Conservation (phyloP, 2,329 filamentous ascomycete genomes). For the Tolypocladium sp. region DNA sequence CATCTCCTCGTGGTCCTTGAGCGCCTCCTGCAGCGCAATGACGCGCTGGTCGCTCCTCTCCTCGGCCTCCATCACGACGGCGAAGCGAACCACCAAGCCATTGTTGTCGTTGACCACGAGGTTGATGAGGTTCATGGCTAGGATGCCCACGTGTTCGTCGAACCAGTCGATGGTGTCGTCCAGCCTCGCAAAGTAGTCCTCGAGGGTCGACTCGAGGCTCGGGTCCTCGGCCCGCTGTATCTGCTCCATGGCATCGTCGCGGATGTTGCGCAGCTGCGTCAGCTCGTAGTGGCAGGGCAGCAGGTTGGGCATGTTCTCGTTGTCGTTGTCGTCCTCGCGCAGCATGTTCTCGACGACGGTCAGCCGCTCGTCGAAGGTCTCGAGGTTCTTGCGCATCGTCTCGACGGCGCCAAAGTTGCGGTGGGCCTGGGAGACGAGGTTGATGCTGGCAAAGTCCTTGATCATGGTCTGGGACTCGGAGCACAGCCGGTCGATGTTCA, state of each 20-base stretch:
- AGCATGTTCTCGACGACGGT: constrained; percentile 69
- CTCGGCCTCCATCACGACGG: constrained; percentile 87
- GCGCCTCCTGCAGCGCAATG: constrained; percentile 82
- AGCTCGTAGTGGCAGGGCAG: constrained; percentile 86
- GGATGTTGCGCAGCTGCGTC: constrained; percentile 83
- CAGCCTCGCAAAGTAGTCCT: constrained; percentile 80
- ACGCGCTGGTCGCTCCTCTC: constrained; percentile 94
- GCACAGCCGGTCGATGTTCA: constrained; percentile 95
- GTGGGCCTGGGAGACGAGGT: constrained; percentile 86
- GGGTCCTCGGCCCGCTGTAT: constrained; percentile 68
- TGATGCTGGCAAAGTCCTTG: constrained; percentile 88
- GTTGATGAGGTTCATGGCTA: constrained; percentile 83
- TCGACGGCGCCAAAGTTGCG: constrained; percentile 92
- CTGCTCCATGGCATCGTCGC: constrained; percentile 94
- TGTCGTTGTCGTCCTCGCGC: constrained; percentile 72
- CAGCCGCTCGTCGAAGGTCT: constrained; percentile 75
- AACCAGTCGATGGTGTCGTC: constrained; percentile 91
- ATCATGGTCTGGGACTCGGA: constrained; percentile 97
- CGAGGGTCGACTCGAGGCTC: constrained; percentile 70
- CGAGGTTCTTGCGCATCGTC: constrained; percentile 84
- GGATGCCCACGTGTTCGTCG: constrained; percentile 83
- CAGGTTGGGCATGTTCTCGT: constrained; percentile 86
- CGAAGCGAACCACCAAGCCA: constrained; percentile 81
- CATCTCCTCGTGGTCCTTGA: constrained; percentile 92
- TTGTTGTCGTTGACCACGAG: constrained; percentile 81